Evolutionary conservation across 192 early-diverging fungal species (phyloP).

Genomic region (Podila epigama): DNA sequence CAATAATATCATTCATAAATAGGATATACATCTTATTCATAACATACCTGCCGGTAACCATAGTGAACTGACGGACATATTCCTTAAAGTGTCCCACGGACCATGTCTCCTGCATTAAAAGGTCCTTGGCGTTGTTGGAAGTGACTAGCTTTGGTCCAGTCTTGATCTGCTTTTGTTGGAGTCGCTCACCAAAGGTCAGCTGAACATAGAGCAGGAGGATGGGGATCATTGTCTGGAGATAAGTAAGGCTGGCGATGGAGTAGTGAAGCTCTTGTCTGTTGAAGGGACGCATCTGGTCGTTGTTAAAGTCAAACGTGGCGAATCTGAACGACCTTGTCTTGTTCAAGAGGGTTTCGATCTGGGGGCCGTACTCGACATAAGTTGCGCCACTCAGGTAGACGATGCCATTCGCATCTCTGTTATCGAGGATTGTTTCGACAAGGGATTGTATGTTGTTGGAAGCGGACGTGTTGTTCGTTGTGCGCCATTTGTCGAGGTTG

Average conservation of each 20-base stretch:
- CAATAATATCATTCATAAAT: no score
- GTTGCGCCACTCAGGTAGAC: slow-evolving; percentile 16
- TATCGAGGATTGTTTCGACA: not conserved
- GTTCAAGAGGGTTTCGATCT: not conserved
- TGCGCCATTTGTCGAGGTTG: slow-evolving; percentile 1
- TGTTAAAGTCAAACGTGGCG: slow-evolving; percentile 33
- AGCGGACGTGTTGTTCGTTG: not conserved
- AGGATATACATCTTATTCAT: no score
- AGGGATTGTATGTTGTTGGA: not conserved
- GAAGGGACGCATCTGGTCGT: not conserved
- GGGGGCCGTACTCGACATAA: not conserved
- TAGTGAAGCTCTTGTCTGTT: slow-evolving; percentile 4
- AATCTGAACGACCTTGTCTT: slow-evolving; percentile 23
- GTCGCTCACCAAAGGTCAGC: slow-evolving; percentile 19
- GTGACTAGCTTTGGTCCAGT: slow-evolving; percentile 39
- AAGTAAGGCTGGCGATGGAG: slow-evolving; percentile 22
- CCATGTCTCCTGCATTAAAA: slow-evolving; percentile 31
- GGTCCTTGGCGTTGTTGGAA: slow-evolving; percentile 13
- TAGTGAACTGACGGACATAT: slow-evolving; percentile 1
- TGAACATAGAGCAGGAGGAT: slow-evolving; percentile 27
- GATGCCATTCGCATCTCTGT: slow-evolving; percentile 12
- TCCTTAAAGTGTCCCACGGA: not conserved
- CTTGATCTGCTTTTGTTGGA: slow-evolving; percentile 19
- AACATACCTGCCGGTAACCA: slow-evolving; percentile 38
- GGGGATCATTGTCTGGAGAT: slow-evolving; percentile 25